Conservation (phyloP, 1,284 basidiomycete genomes). For the Naganishia cerealis region DNA sequence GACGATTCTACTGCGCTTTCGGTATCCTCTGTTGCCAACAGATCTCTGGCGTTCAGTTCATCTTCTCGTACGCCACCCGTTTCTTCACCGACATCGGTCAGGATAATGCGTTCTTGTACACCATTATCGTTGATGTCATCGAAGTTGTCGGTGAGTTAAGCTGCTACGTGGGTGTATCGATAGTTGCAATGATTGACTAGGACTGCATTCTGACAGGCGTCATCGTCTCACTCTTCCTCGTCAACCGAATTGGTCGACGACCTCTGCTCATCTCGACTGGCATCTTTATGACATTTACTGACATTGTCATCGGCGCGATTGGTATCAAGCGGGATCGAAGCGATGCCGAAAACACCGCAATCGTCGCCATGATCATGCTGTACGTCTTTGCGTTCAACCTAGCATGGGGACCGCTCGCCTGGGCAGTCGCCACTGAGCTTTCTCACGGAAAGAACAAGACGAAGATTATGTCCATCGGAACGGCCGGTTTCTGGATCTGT, state of each 20-base stretch:
- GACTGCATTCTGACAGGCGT: conserved; percentile 39
- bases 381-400: conserved; percentile 50
- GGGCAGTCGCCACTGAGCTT: conserved; percentile 52
- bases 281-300: conserved; percentile 54
- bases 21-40: conserved; percentile 54
- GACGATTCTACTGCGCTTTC: conserved; percentile 53
- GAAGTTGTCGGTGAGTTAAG: conserved; percentile 50
- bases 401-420: conserved; percentile 52
- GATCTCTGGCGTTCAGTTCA: conserved; percentile 51
- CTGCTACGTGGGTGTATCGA: no score
- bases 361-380: conserved; percentile 56
- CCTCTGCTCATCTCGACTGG: conserved; percentile 54
- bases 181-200: no score
- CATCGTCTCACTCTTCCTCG: conserved; percentile 53
- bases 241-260: conserved; percentile 56
- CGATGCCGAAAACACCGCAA: conserved; percentile 44
- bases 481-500: conserved; percentile 56
- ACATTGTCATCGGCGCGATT: conserved; percentile 52
- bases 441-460: conserved; percentile 54
- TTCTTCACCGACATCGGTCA: conserved; percentile 51
- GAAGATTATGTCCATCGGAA: conserved; percentile 56
- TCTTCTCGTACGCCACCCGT: conserved; percentile 53
- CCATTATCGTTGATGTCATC: conserved; percentile 50
- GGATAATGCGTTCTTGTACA: conserved; percentile 54
- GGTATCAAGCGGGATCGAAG: conserved; percentile 42